Conservation (phyloP, 2,329 filamentous ascomycete genomes). For the Aureobasidium uvarum region DNA sequence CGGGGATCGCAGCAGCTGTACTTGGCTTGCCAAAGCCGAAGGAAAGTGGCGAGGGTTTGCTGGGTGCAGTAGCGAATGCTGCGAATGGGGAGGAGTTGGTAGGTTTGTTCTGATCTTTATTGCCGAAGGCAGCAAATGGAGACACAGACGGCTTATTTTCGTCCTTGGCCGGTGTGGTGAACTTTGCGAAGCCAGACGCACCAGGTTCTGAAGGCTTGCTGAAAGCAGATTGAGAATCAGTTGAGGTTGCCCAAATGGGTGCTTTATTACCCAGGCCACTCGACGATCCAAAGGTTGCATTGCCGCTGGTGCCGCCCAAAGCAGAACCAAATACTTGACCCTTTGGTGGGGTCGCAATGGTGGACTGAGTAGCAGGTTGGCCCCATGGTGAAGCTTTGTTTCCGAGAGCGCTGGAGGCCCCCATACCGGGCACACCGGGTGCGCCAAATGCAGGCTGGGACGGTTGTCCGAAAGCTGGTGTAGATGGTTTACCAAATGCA, state of each 20-base stretch:
- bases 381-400: constrained; percentile 35
- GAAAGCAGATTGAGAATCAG: constrained; percentile 30
- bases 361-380: constrained; percentile 27
- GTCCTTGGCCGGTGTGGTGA: constrained; percentile 35
- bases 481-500: constrained; percentile 20
- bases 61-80: constrained; percentile 34
- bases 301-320: constrained; percentile 26
- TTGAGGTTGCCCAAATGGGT: constrained; percentile 29
- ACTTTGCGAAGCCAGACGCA: constrained; percentile 33
- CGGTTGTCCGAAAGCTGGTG: constrained; percentile 26
- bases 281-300: constrained; percentile 31
- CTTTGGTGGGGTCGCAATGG: constrained; percentile 20
- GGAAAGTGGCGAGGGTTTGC: constrained; percentile 33
- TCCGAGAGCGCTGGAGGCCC: constrained; percentile 33
- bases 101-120: constrained; percentile 26
- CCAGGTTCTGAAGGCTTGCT: constrained; percentile 34
- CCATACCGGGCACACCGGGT: constrained; percentile 30
- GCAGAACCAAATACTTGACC: constrained; percentile 32
- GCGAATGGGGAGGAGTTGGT: constrained; percentile 33
- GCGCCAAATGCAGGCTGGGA: constrained; percentile 25
- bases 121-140: constrained; percentile 26
- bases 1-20: not conserved
- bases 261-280: constrained; percentile 29
- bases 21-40: constrained; percentile 29
- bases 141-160: constrained; percentile 34